Evolutionary conservation across 768 basidiomycete species (phyloP).

Genomic region (Podaxis mareebaensis): DNA sequence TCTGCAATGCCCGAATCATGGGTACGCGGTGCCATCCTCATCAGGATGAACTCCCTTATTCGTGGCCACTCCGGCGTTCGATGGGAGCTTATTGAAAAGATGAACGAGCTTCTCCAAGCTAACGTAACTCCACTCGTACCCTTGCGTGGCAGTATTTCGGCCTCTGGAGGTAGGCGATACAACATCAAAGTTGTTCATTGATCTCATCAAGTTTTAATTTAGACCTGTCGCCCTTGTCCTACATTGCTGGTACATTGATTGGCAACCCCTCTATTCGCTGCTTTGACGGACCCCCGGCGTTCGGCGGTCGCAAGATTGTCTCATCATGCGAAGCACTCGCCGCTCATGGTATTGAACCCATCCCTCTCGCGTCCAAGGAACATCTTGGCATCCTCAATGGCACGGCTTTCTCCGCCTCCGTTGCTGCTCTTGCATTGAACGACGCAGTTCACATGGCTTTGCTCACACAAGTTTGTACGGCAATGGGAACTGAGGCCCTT

Average conservation of each 20-base stretch:
- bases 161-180: conserved; percentile 64
- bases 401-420: conserved; percentile 80
- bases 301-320: conserved; percentile 50
- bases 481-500: conserved; percentile 83
- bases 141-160: conserved; percentile 79
- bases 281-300: conserved; percentile 53
- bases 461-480: conserved; percentile 73
- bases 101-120: conserved; percentile 68
- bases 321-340: conserved; percentile 58
- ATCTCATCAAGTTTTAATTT: conserved; percentile 18
- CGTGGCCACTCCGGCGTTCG: conserved; percentile 88
- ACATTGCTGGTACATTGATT: conserved; percentile 78
- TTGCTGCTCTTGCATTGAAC: conserved; percentile 72
- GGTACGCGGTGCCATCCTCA: conserved; percentile 84
- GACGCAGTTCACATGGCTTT: conserved; percentile 70
- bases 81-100: conserved; percentile 77
- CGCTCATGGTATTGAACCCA: conserved; percentile 60
- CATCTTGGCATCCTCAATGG: conserved; percentile 84
- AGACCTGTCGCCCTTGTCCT: conserved; percentile 82
- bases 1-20: conserved; percentile 83
- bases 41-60: conserved; percentile 88
- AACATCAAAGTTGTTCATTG: conserved; percentile 1
- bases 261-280: conserved; percentile 82
- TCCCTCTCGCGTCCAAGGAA: conserved; percentile 73
- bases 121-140: conserved; percentile 82